A percentile compares a stretch with the other conserved stretches of the same genome.
Evolutionary conservation across 768 basidiomycete genomes (phyloP).

Genomic region (Suillus occidentalis): DNA sequence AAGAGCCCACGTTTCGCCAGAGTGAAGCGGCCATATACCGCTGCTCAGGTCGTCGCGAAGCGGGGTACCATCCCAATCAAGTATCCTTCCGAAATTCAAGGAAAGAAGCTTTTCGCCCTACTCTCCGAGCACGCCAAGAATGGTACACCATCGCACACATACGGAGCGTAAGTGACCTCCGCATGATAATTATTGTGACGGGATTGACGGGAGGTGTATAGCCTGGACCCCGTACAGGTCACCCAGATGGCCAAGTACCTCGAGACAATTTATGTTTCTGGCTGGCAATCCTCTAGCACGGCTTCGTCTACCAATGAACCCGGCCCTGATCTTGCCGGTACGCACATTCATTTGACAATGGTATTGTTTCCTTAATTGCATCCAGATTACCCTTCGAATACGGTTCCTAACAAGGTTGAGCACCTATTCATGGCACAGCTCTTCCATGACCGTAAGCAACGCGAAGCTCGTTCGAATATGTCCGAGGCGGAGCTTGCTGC

Average conservation of each 20-base stretch:
- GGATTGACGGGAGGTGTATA: conserved; percentile 32
- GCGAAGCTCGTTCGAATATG: conserved; percentile 71
- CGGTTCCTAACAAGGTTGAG: conserved; percentile 98
- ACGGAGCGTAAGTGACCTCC: conserved; percentile 83
- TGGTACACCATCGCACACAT: conserved; percentile 89
- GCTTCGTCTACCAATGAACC: conserved; percentile 94
- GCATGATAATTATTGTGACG: neutral
- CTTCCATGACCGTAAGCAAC: conserved; percentile 98
- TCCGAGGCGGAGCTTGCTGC: conserved; percentile 68
- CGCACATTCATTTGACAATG: neutral
- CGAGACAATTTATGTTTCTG: conserved; percentile 98
- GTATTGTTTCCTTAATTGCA: conserved; percentile 3
- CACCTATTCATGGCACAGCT: conserved; percentile 97
- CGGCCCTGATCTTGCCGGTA: conserved; percentile 96
- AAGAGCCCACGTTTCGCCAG: conserved; percentile 86
- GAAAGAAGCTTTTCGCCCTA: conserved; percentile 81
- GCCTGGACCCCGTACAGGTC: conserved; percentile 95
- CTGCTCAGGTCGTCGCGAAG: conserved; percentile 91
- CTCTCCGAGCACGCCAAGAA: conserved; percentile 75
- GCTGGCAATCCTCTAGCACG: conserved; percentile 93
- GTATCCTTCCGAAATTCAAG: conserved; percentile 84
- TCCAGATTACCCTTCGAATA: conserved; percentile 95
- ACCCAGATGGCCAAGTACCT: conserved; percentile 99
- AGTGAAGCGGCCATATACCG: conserved; percentile 90
- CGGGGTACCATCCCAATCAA: conserved; percentile 82